phyloP scores from a whole-genome alignment of 805 yeast genomes.

The Candida chilensis region DNA sequence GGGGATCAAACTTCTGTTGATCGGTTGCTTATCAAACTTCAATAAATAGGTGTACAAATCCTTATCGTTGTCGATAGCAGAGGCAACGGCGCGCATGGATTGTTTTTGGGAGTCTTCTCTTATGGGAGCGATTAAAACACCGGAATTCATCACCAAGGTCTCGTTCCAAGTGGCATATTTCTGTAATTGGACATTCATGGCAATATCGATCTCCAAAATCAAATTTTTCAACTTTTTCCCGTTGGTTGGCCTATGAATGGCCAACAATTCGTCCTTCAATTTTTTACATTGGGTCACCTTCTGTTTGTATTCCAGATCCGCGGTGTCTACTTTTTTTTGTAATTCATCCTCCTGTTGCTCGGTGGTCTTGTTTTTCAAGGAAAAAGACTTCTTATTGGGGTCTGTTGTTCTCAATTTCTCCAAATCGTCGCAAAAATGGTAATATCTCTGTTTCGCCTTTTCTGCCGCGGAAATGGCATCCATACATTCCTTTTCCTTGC shows the following conservation, averaged over 20 bases:
- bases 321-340: slow-evolving; percentile 66
- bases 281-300: slow-evolving; percentile 68
- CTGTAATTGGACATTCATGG: slow-evolving; percentile 79
- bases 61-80: slow-evolving; percentile 72
- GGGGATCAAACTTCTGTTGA: slow-evolving; percentile 43
- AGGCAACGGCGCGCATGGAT: slow-evolving; percentile 75
- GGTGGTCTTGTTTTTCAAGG: slow-evolving; percentile 70
- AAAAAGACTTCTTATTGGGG: slow-evolving; percentile 75
- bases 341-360: slow-evolving; percentile 90
- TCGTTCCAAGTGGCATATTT: slow-evolving; percentile 86
- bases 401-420: slow-evolving; percentile 76
- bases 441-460: slow-evolving; percentile 72
- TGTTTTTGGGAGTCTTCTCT: slow-evolving; percentile 36
- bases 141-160: slow-evolving; percentile 73
- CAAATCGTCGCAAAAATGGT: slow-evolving; percentile 74
- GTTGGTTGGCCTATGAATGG: slow-evolving; percentile 68
- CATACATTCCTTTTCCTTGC: slow-evolving; percentile 74
- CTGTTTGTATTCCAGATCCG: slow-evolving; percentile 80
- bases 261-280: slow-evolving; percentile 62
- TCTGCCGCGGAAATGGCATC: slow-evolving; percentile 83
- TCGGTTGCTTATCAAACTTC: slow-evolving; percentile 27
- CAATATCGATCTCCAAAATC: slow-evolving; percentile 82
- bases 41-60: slow-evolving; percentile 68
- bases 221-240: slow-evolving; percentile 66
- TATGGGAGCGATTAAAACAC: slow-evolving; percentile 75